Percentiles rank a stretch among this genome's conserved stretches.
Conservation (phyloP, 2,329 filamentous ascomycete species). For the Trichocomaceae sp. region DNA sequence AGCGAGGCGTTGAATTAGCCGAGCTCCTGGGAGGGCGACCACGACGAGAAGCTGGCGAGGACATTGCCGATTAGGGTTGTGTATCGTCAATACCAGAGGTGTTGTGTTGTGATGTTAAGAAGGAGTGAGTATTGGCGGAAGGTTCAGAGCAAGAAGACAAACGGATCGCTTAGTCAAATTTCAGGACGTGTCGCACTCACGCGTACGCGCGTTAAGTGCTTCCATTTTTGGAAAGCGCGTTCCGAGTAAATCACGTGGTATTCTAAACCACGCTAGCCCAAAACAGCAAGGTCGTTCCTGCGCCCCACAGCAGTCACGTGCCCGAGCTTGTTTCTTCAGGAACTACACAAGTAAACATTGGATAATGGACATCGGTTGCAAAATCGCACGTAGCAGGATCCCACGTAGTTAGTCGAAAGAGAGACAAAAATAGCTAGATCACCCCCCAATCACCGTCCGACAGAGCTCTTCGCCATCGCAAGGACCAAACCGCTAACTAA, state of each 20-base stretch:
- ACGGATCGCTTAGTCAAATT: neutral
- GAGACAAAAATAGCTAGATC: neutral
- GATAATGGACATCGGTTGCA: too few species aligned
- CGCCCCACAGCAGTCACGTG: neutral
- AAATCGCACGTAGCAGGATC: neutral
- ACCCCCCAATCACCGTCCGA: neutral
- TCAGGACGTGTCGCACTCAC: conserved; percentile 14
- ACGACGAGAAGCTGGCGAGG: conserved; percentile 37
- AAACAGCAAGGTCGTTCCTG: neutral
- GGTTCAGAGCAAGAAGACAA: neutral
- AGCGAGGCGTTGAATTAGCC: conserved; percentile 34
- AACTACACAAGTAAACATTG: neutral
- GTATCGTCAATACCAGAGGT: neutral
- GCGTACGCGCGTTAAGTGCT: conserved; percentile 21
- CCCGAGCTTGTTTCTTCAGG: neutral
- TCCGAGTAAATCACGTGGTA: neutral
- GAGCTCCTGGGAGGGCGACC: conserved; percentile 36
- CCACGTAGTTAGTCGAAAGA: neutral
- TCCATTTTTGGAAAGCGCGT: conserved; percentile 16
- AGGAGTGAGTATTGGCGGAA: neutral
- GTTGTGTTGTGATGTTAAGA: neutral
- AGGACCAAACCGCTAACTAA: conserved; percentile 8
- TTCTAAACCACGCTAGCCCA: neutral
- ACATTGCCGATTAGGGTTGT: conserved; percentile 25
- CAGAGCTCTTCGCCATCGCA: neutral